Base-by-base conservation (phyloP, 345 rosid species). In the Brassica rapa region DNA sequence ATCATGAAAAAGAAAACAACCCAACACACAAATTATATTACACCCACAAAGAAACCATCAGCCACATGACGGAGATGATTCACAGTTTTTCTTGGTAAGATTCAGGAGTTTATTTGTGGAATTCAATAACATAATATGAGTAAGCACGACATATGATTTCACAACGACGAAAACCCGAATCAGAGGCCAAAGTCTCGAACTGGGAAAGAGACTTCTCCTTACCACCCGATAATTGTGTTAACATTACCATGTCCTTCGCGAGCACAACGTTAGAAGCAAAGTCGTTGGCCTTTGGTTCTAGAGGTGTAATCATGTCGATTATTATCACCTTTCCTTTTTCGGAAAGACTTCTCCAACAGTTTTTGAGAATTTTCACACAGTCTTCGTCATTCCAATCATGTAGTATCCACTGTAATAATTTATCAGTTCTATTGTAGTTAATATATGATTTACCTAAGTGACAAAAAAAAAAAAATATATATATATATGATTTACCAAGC, bases 371-470 rank as follows among this genome's bases (percentile, higher is more conserved):
- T 66, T 59, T 75, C 16, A 67, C 61, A 43, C 79, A 68, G 3
- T 75, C 68, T 57, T 68, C 67, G 43, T 75, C 79, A 66, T 14
- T 57, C 79, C 79, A 75, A 7, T 75, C 67, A 67, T 56, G 79
- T 16, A 75, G 6, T 57, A 75, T 11, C 73, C 67, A 66, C 79
- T 76, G 62, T 12, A 29, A 57, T 21, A 21, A 2, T 39, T 43
- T 12, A 49, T 30, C 73, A 69, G 10, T 32, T 49, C 46, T 27
- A 57, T 21, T 21, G 3, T 57, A 23, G 62, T 27, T 43, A 72
- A 32, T 29, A 62, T 10, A 62, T 62, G 1, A 2, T 23, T 59
- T 51, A 71, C 27, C 71, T 19, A 68, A 35, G 35, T 0, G 14
- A 49, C 30, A 19, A 19, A 19, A 19, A 19, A 0, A 19, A 19